Conservation (phyloP, 2,329 filamentous ascomycete genomes). For the Hypoxylon sp. region DNA sequence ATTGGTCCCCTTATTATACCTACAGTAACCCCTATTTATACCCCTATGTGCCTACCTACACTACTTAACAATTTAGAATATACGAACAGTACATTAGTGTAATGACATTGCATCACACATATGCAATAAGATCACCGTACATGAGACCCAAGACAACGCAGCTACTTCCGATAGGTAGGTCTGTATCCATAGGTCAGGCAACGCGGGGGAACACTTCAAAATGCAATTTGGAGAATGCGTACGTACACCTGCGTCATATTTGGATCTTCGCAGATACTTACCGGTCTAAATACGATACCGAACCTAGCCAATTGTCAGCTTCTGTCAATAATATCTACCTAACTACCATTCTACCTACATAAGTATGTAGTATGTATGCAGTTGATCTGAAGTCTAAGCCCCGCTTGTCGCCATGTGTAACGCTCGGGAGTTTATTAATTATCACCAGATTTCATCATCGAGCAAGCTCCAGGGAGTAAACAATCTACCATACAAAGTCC, state of each 20-base stretch:
- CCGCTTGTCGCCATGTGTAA: conserved; percentile 14
- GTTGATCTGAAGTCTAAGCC: not conserved
- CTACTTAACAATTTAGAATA: not conserved
- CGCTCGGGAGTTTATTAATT: not conserved
- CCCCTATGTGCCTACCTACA: too few relatives aligned
- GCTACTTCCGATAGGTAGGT: not conserved
- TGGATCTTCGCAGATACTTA: not conserved
- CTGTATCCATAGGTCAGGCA: not conserved
- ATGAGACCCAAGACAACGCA: not conserved
- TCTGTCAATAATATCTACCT: not conserved
- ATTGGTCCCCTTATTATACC: not conserved
- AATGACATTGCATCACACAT: not conserved
- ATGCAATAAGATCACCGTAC: not conserved
- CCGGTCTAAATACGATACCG: not conserved
- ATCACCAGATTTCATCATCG: not conserved
- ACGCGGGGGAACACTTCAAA: not conserved
- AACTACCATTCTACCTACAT: not conserved
- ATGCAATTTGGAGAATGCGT: not conserved
- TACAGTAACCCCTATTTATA: not conserved
- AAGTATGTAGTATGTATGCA: not conserved
- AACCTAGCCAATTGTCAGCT: conserved; percentile 8
- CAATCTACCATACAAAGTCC: not conserved
- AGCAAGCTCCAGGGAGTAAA: not conserved
- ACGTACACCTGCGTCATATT: not conserved
- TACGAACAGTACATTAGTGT: not conserved